phyloP scores from a whole-genome alignment of 2,329 filamentous ascomycete species.

The Botryotinia calthae region DNA sequence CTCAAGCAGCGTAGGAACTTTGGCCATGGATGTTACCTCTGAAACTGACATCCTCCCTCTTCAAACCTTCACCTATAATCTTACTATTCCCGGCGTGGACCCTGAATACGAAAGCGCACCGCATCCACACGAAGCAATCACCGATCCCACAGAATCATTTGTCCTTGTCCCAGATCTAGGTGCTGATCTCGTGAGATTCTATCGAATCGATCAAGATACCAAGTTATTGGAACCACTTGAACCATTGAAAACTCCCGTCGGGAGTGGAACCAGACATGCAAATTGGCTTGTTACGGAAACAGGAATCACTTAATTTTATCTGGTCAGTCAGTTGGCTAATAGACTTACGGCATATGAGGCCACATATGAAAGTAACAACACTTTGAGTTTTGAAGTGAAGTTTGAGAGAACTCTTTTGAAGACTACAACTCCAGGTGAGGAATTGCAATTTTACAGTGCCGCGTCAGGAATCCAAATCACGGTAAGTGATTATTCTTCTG shows the following conservation, averaged over 20 bases:
- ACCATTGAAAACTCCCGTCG: conserved; percentile 28
- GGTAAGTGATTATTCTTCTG: not conserved
- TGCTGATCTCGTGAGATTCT: conserved; percentile 48
- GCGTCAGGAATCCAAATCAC: not conserved
- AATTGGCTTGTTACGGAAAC: conserved; percentile 46
- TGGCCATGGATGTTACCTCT: not conserved
- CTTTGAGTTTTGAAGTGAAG: not conserved
- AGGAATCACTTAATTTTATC: conserved; percentile 39
- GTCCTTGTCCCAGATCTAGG: conserved; percentile 52
- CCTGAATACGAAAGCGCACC: conserved; percentile 28
- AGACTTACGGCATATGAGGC: conserved; percentile 53
- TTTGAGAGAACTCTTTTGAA: conserved; percentile 6
- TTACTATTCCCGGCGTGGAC: not conserved
- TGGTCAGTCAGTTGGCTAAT: conserved; percentile 49
- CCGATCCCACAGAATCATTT: conserved; percentile 50
- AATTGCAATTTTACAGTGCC: conserved; percentile 1
- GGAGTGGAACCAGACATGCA: conserved; percentile 51
- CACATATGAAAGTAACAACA: conserved; percentile 30
- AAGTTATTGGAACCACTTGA: conserved; percentile 40
- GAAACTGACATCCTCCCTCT: not conserved
- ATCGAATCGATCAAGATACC: conserved; percentile 42
- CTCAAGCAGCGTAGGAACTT: conserved; percentile 1
- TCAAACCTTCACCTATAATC: conserved; percentile 4
- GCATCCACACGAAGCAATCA: conserved; percentile 49
- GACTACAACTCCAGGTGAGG: not conserved